Evolutionary conservation across 805 yeast genomes (phyloP).

Genomic region (Maudiozyma serrabonitensis): DNA sequence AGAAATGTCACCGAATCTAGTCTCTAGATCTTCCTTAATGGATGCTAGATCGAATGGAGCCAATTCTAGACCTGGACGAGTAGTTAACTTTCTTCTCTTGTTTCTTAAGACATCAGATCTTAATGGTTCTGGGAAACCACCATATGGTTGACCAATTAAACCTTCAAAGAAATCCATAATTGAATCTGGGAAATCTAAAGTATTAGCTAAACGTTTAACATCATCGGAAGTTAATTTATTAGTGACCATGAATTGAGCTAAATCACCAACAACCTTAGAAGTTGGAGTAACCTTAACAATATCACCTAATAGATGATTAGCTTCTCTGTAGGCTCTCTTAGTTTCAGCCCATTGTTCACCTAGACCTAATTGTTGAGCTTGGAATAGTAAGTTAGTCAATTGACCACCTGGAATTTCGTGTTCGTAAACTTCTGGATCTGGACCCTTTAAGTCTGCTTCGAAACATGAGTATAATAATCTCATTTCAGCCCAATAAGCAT

Average conservation of each 20-base stretch:
- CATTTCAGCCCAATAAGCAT: conserved; percentile 98
- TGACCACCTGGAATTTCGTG: conserved; percentile 99
- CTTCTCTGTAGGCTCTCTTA: conserved; percentile 85
- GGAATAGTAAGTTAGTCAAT: conserved; percentile 94
- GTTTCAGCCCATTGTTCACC: conserved; percentile 97
- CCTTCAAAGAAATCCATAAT: conserved; percentile 98
- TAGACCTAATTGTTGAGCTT: conserved; percentile 96
- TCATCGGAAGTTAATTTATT: conserved; percentile 83
- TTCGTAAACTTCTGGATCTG: conserved; percentile 97
- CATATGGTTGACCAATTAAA: conserved; percentile 97
- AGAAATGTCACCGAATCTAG: conserved; percentile 69
- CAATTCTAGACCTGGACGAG: conserved; percentile 87
- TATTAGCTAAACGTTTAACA: conserved; percentile 75
- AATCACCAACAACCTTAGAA: conserved; percentile 98
- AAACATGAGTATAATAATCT: conserved; percentile 91
- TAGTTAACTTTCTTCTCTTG: conserved; percentile 81
- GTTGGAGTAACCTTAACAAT: conserved; percentile 98
- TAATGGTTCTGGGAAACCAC: conserved; percentile 99
- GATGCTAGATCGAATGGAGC: conserved; percentile 71
- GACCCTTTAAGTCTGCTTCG: conserved; percentile 98
- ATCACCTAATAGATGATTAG: conserved; percentile 87
- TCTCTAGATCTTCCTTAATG: conserved; percentile 61
- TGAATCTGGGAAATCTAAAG: conserved; percentile 96
- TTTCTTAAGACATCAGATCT: conserved; percentile 84
- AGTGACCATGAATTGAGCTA: conserved; percentile 99